phyloP scores from a whole-genome alignment of 768 basidiomycete genomes.

The Polyporus arcularius region DNA sequence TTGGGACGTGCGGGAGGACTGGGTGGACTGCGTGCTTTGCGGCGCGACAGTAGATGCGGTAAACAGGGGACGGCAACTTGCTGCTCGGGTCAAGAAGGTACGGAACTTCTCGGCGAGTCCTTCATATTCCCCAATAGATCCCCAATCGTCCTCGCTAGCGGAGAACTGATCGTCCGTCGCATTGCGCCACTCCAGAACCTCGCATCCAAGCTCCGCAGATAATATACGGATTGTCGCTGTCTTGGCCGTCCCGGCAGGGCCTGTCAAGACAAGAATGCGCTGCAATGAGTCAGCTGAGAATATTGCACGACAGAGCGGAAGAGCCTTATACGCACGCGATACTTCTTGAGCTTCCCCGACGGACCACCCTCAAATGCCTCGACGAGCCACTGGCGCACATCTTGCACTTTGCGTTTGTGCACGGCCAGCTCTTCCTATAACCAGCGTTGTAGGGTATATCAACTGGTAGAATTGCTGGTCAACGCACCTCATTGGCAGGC shows the following conservation, averaged over 20 bases:
- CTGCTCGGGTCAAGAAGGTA: constrained; percentile 71
- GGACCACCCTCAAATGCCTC: constrained; percentile 75
- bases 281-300: constrained; percentile 31
- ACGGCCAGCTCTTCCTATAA: constrained; percentile 72
- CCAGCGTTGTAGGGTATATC: neutral
- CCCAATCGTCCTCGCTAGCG: neutral
- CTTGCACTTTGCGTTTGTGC: constrained; percentile 76
- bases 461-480: neutral
- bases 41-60: neutral
- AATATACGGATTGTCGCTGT: constrained; percentile 82
- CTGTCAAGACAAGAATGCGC: constrained; percentile 84
- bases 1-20: constrained; percentile 2
- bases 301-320: neutral
- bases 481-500: constrained; percentile 30
- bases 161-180: constrained; percentile 51
- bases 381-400: constrained; percentile 71
- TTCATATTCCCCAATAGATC: constrained; percentile 40
- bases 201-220: constrained; percentile 70
- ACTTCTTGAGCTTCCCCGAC: constrained; percentile 64
- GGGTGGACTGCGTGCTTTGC: constrained; percentile 3
- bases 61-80: constrained; percentile 59
- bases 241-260: constrained; percentile 90
- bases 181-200: constrained; percentile 87
- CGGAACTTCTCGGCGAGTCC: constrained; percentile 67
- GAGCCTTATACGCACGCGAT: constrained; percentile 55